These are phyloP conservation scores for Lentinula sp. DNA, from an alignment of 768 basidiomycete species.

Conservation along the genomic window DNA sequence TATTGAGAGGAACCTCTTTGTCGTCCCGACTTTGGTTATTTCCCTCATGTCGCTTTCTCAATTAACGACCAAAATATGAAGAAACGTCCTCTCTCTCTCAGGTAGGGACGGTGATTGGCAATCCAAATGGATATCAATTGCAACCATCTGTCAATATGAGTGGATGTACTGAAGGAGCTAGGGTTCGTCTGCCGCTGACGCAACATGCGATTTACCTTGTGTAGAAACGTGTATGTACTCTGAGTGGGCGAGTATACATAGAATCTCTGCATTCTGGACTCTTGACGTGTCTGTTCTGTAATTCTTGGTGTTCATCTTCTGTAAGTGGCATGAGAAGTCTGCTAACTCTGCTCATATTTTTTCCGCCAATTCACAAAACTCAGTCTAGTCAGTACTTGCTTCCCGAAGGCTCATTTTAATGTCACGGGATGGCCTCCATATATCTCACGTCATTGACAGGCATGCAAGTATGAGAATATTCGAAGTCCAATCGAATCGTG, in stretches of 20 bases:
- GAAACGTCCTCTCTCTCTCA: too few relatives aligned
- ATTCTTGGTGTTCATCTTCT: neutral
- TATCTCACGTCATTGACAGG: neutral
- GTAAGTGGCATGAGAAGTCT: neutral
- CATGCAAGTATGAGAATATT: neutral
- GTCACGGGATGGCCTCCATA: neutral
- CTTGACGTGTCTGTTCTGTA: neutral
- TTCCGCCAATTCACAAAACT: neutral
- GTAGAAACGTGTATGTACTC: neutral
- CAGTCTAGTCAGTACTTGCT: neutral
- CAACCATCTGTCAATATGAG: neutral
- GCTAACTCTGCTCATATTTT: neutral
- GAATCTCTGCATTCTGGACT: neutral
- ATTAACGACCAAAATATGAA: neutral
- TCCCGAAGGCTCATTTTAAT: neutral
- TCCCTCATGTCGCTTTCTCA: too few relatives aligned
- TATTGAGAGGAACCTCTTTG: neutral
- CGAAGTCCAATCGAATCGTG: neutral
- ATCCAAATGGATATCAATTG: too few relatives aligned
- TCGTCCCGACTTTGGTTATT: neutral
- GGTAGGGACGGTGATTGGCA: too few relatives aligned
- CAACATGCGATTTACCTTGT: neutral
- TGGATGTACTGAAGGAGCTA: neutral
- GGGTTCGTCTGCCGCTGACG: too few relatives aligned
- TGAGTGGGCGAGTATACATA: neutral